phyloP scores from a whole-genome alignment of 164 flowering plant genomes.

The Nelumbo lutea region DNA sequence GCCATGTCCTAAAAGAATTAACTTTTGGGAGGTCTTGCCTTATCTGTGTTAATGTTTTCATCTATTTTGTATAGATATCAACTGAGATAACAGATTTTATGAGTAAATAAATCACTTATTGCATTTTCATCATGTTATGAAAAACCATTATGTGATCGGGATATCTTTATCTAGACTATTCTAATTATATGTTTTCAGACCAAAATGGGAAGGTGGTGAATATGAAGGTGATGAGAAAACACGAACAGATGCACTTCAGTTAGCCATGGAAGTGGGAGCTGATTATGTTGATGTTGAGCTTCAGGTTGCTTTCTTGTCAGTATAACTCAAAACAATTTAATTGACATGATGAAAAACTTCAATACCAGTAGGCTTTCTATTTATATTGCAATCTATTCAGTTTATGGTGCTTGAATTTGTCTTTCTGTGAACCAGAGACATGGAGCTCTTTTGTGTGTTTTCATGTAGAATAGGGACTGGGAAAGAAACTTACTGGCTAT shows the following conservation, averaged over 20 bases:
- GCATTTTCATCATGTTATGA: not conserved
- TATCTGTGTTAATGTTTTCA: not conserved
- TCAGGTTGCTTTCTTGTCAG: constrained; percentile 39
- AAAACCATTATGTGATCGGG: not conserved
- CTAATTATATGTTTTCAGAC: constrained; percentile 30
- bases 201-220: constrained; percentile 87
- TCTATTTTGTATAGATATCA: not conserved
- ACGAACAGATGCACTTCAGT: constrained; percentile 53
- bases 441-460: no score
- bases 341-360: not conserved
- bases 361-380: not conserved
- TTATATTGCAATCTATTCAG: no score
- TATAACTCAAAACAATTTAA: not conserved
- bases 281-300: constrained; percentile 85
- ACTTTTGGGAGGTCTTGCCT: not conserved
- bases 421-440: no score
- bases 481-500: no score
- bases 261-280: constrained; percentile 83
- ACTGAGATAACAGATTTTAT: not conserved
- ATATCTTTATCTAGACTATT: not conserved
- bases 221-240: constrained; percentile 73
- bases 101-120: not conserved
- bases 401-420: no score
- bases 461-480: no score
- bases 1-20: not conserved